Evolutionary conservation across 805 yeast species (phyloP).

Genomic region (Kuraishia ogatae): DNA sequence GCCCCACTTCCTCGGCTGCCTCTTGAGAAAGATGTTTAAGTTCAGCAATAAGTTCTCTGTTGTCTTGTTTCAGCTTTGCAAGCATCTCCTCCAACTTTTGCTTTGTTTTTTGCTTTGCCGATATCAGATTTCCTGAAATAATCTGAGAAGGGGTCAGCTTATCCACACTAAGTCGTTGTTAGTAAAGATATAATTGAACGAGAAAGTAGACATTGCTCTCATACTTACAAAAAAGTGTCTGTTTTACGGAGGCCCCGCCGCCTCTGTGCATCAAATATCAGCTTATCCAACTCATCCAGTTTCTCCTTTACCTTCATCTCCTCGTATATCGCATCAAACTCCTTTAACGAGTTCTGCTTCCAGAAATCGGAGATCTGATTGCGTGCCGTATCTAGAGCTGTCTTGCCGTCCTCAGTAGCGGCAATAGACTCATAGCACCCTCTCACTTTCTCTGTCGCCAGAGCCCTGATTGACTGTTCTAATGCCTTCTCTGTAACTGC

Average conservation of each 20-base stretch:
- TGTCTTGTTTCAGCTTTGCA: conserved; percentile 8
- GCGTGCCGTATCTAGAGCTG: conserved; percentile 32
- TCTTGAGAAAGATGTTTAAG: conserved; percentile 5
- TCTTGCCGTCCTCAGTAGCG: conserved; percentile 26
- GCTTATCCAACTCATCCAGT: conserved; percentile 38
- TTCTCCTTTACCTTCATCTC: conserved; percentile 35
- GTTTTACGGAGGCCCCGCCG: conserved; percentile 6
- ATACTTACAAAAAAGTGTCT: conserved; percentile 3
- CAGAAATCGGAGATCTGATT: conserved; percentile 36
- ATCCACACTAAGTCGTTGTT: conserved; percentile 7
- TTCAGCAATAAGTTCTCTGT: conserved; percentile 6
- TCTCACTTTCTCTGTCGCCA: conserved; percentile 32
- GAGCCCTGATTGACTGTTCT: conserved; percentile 33
- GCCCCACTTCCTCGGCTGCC: conserved; percentile 7
- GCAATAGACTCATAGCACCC: conserved; percentile 37
- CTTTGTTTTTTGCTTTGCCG: conserved; percentile 9
- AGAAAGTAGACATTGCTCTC: background rate
- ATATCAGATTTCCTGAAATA: conserved; percentile 9
- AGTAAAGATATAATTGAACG: background rate
- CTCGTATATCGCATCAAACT: conserved; percentile 36
- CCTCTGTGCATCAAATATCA: conserved; percentile 29
- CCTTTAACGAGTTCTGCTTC: conserved; percentile 30
- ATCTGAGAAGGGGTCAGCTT: conserved; percentile 15
- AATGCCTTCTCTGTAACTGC: conserved; percentile 26
- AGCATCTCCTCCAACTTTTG: conserved; percentile 9